Base-by-base conservation (phyloP, 148 eudicot genomes). In the Diospyros kaki region DNA sequence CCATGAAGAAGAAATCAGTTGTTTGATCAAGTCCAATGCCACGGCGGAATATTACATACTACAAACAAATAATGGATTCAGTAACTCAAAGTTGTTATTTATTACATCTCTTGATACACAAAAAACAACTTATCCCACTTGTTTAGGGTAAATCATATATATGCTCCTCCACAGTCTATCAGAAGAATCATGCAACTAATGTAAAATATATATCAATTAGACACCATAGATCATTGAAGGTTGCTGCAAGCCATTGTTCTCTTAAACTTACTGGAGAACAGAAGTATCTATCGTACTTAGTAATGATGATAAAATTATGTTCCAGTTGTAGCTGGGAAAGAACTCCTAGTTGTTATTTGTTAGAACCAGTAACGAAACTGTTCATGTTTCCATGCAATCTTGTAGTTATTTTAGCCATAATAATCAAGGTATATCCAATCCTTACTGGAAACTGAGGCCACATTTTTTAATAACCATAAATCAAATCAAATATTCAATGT, bases 1-100 rank as follows among this genome's bases (percentile, higher is more conserved):
- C 99, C 96, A 92, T 82, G 85, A 95, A 73, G 83, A 95, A 95
- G 87, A 75, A 92, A 76, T 89, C 93, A 62, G 87, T 88, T 17
- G 99, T 95, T 68, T 79, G 85, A 80, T 95, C 99, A 80, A 92
- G 85, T 74, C 99, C 99, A 86, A 91, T 91, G 81, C 99, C 99
- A 75, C 97, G 97, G 10, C 99, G 89, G 64, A 95, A 92, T 82
- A 95, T 95, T 43, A 95, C 77, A 63, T 92, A 92, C 98, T 92
- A 75, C 63, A 78, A 73, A 76, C 55, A 67, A 68, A 76, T 28
- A 15, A 62, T 59, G 13, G 73, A 46, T 45, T 58, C 41, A 41
- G 45, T 66, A 48, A 48, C 8, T 50, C 38, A 52, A 42, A 72
- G 0, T 5, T 41, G 42, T 53, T 14, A 48, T 13, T 48, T 51